phyloP scores from a whole-genome alignment of 176 grass and related monocot species.

The Dendrocalamus sinicus region DNA sequence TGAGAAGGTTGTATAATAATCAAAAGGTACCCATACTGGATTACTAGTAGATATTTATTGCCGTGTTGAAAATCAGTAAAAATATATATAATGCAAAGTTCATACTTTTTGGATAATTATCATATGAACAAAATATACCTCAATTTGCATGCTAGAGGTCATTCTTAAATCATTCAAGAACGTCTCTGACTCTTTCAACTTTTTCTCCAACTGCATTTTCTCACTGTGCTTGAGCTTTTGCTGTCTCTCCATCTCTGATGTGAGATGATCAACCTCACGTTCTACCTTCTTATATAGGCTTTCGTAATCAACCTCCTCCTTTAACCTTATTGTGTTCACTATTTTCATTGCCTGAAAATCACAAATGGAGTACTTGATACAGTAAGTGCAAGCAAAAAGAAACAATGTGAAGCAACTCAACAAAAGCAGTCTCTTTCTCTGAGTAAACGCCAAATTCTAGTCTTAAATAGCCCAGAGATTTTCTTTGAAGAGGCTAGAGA shows the following conservation, averaged over 20 bases:
- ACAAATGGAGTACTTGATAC: conserved; percentile 18
- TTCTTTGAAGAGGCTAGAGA: conserved; percentile 12
- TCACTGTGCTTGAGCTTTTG: conserved; percentile 74
- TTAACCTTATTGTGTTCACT: conserved; percentile 82
- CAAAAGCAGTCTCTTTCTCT: not conserved
- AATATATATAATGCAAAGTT: conserved; percentile 30
- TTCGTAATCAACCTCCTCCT: conserved; percentile 96
- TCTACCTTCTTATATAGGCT: conserved; percentile 83
- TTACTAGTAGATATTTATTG: not conserved
- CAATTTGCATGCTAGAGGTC: conserved; percentile 51
- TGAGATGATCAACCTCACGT: conserved; percentile 82
- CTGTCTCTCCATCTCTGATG: conserved; percentile 89
- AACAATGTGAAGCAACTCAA: conserved; percentile 20
- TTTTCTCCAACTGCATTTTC: conserved; percentile 69
- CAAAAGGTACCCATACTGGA: not conserved
- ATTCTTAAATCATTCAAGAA: conserved; percentile 64
- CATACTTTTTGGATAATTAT: not conserved
- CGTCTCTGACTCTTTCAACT: conserved; percentile 62
- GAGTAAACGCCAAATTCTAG: not conserved
- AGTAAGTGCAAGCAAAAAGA: conserved; percentile 5
- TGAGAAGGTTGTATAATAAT: not conserved
- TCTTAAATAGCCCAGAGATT: conserved; percentile 12
- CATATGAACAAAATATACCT: conserved; percentile 59
- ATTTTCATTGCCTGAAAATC: conserved; percentile 96
- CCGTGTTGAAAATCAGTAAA: not conserved